Evolutionary conservation across 116 monocot species (phyloP), one percentile per base, ranked within the genome.

Genomic region (Thalassia testudinum): DNA sequence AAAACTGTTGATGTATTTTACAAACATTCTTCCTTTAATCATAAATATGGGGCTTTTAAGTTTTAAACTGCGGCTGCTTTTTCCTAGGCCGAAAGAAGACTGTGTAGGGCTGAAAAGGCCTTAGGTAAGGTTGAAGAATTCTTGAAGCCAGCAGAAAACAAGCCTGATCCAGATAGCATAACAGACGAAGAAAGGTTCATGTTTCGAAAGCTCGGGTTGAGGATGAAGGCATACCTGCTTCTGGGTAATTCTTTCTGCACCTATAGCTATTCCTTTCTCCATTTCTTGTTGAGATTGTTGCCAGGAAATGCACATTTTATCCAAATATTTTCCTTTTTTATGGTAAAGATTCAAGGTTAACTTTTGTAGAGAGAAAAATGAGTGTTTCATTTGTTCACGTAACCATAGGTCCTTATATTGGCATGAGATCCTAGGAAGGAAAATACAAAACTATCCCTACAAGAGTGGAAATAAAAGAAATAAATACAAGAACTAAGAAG

Each of bases 101-200:
- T 85, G 52, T 59, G 37, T 37, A 81, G 72, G 76, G 95, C 81
- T 62, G 79, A 81, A 65, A 88, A 50, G 62, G 81, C 72, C 58
- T 67, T 95, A 63, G 74, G 63, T 37, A 87, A 95, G 68, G 85
- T 95, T 27, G 95, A 95, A 54, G 79, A 73, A 66, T 84, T 71
- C 63, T 61, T 95, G 78, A 85, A 74, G 61, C 95, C 95, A 49
- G 30, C 48, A 25, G 71, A 78, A 57, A 49, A 17, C 42, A 62
- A 43, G 26, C 15, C 57, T 64, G 84, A 78, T 28, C 69, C 73
- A 45, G 81, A 88, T 51, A 79, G 71, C 71, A 81, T 88, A 60
- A 95, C 81, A n/a, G 95, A 95, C 34, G 95, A 95, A 64, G 95
- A 95, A 53, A 72, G 95, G 30, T 95, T 78, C 68, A 95, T 95